Conservation (phyloP, 371 early-diverging fungal genomes). For the Mortierella sp. region DNA sequence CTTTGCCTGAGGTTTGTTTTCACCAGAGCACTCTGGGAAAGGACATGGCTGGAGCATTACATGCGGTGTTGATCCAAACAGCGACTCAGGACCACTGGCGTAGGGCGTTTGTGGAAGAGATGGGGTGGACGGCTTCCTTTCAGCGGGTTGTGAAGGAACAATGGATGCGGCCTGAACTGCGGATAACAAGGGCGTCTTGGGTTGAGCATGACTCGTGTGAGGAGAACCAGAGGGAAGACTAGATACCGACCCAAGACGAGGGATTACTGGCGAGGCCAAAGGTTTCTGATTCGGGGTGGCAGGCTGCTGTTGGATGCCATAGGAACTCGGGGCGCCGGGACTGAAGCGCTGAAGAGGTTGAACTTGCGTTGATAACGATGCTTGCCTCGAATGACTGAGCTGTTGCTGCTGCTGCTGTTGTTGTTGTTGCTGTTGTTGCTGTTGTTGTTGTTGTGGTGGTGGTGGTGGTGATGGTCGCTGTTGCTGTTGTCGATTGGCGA, state of each 20-base stretch:
- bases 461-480: background rate
- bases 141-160: background rate
- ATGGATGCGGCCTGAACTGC: background rate
- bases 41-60: conserved; percentile 59
- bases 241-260: background rate
- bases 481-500: too few relatives aligned
- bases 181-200: background rate
- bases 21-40: conserved; percentile 67
- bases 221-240: conserved; percentile 1
- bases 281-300: background rate
- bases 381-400: conserved; percentile 12
- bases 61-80: conserved; percentile 31
- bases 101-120: conserved; percentile 14
- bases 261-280: background rate
- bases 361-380: conserved; percentile 3
- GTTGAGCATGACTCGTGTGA: conserved; percentile 1
- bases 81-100: conserved; percentile 14
- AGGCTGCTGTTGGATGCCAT: conserved; percentile 10
- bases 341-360: conserved; percentile 13
- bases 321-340: conserved; percentile 8
- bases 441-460: conserved; percentile 7
- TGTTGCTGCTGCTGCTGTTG: conserved; percentile 3
- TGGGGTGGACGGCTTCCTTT: conserved; percentile 16
- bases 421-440: conserved; percentile 4
- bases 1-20: conserved; percentile 72